A percentile compares a stretch with the other conserved stretches of the same genome.
These are phyloP conservation scores for Hypoxylon fragiforme DNA, from an alignment of 495 filamentous ascomycete species.

Conservation along the genomic window DNA sequence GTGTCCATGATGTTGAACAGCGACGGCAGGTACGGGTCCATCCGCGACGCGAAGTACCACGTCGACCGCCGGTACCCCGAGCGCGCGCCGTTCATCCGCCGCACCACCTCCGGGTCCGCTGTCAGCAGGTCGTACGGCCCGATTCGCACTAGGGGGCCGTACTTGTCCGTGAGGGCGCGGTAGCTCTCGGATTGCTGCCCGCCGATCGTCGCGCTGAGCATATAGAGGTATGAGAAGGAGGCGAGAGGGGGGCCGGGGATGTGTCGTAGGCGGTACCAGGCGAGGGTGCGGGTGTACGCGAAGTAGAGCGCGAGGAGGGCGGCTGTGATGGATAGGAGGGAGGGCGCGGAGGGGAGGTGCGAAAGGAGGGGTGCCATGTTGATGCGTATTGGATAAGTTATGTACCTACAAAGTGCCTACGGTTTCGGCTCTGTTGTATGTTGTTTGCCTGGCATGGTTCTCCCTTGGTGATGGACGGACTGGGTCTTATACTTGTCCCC, in stretches of 20 bases:
- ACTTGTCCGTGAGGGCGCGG: conserved; percentile 20
- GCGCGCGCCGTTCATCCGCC: conserved; percentile 43
- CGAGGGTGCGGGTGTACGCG: conserved; percentile 9
- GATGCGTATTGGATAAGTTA: too few species aligned
- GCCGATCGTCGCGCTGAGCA: conserved; percentile 23
- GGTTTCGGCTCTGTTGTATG: too few species aligned
- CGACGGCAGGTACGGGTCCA: conserved; percentile 33
- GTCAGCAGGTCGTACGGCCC: conserved; percentile 45
- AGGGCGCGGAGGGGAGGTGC: conserved; percentile 1
- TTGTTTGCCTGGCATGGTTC: conserved; percentile 5
- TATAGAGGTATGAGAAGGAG: conserved; percentile 28
- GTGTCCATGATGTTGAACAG: conserved; percentile 16
- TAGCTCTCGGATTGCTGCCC: conserved; percentile 24
- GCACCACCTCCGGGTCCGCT: conserved; percentile 44
- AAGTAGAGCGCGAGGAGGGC: not conserved
- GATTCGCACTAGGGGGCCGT: conserved; percentile 45
- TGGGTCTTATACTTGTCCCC: too few species aligned
- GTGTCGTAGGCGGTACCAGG: conserved; percentile 34
- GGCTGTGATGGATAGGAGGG: not conserved
- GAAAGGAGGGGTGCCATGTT: conserved; percentile 8
- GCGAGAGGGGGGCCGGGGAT: conserved; percentile 30
- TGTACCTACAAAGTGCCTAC: too few species aligned
- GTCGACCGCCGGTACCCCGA: conserved; percentile 37
- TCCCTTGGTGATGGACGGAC: too few species aligned
- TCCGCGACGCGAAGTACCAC: conserved; percentile 42